These are phyloP conservation scores for Alternaria alternata DNA, from an alignment of 2,329 filamentous ascomycete genomes.

Conservation along the genomic window DNA sequence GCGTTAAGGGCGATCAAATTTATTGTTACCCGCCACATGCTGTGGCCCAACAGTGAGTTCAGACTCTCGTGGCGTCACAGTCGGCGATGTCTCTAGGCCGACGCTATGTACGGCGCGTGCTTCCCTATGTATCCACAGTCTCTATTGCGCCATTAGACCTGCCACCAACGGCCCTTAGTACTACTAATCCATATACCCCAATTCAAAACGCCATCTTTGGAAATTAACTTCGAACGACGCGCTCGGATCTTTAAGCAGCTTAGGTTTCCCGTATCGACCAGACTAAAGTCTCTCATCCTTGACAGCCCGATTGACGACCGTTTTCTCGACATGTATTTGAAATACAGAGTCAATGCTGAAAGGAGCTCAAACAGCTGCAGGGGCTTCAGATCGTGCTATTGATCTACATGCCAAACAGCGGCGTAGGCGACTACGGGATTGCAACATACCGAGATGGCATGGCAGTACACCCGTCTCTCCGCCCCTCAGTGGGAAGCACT, in stretches of 20 bases:
- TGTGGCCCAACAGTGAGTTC: constrained; percentile 20
- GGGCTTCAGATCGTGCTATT: constrained; percentile 1
- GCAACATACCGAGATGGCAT: constrained; percentile 11
- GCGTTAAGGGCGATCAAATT: constrained; percentile 15
- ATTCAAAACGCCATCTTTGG: constrained; percentile 27
- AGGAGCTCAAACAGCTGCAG: constrained; percentile 4
- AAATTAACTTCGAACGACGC: constrained; percentile 7
- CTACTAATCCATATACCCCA: constrained; percentile 21
- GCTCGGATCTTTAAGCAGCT: constrained; percentile 5
- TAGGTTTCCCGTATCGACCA: constrained; percentile 6
- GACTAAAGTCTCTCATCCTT: background rate
- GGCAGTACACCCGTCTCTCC: background rate
- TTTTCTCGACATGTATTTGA: constrained; percentile 2
- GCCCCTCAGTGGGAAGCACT: background rate
- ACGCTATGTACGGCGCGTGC: constrained; percentile 8
- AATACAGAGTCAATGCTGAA: constrained; percentile 3
- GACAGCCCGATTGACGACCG: constrained; percentile 5
- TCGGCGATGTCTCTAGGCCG: constrained; percentile 25
- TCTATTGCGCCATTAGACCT: constrained; percentile 16
- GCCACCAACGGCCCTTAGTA: constrained; percentile 31
- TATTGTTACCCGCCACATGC: constrained; percentile 22
- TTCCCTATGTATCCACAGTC: constrained; percentile 6
- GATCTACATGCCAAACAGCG: constrained; percentile 9
- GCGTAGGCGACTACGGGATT: constrained; percentile 5
- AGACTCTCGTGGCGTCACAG: constrained; percentile 17